Percentiles rank a stretch among this genome's conserved stretches.
Conservation (phyloP, 2,329 filamentous ascomycete genomes). For the Curvularia sp. region DNA sequence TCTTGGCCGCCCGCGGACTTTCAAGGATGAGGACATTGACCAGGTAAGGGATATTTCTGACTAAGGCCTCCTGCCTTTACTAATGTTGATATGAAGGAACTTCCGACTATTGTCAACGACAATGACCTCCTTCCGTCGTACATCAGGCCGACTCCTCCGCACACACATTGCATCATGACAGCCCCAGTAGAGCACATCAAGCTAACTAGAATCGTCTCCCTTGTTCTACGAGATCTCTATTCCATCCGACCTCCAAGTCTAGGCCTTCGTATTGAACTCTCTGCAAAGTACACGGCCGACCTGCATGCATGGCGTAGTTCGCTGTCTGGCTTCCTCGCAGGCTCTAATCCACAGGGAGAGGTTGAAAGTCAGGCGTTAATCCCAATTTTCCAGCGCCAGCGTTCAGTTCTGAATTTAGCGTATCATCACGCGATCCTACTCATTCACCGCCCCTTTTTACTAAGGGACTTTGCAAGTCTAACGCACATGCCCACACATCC, state of each 20-base stretch:
- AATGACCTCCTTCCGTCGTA: slow-evolving; percentile 38
- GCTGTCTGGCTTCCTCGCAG: slow-evolving; percentile 54
- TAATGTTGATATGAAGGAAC: slow-evolving; percentile 37
- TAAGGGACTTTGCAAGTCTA: slow-evolving; percentile 53
- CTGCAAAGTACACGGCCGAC: slow-evolving; percentile 53
- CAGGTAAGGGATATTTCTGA: slow-evolving; percentile 54
- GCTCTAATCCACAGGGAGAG: slow-evolving; percentile 46
- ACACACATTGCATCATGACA: slow-evolving; percentile 53
- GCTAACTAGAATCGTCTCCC: slow-evolving; percentile 55
- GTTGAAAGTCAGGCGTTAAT: slow-evolving; percentile 56
- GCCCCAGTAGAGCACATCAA: slow-evolving; percentile 56
- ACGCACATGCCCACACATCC: slow-evolving; percentile 40
- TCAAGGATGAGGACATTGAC: slow-evolving; percentile 70
- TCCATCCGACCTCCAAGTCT: slow-evolving; percentile 48
- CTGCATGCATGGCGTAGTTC: slow-evolving; percentile 57
- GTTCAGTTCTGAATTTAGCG: slow-evolving; percentile 62
- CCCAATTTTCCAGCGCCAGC: slow-evolving; percentile 61
- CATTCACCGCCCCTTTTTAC: slow-evolving; percentile 62
- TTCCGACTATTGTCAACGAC: slow-evolving; percentile 48
- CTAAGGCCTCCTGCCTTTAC: not conserved
- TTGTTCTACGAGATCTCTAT: slow-evolving; percentile 57
- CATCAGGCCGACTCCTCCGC: slow-evolving; percentile 39
- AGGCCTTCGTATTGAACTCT: slow-evolving; percentile 47
- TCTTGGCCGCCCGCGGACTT: slow-evolving; percentile 66
- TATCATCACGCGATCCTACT: slow-evolving; percentile 65